Percentiles rank a stretch among this genome's conserved stretches.
phyloP scores from a whole-genome alignment of 495 filamentous ascomycete genomes.

The Neurospora intermedia region DNA sequence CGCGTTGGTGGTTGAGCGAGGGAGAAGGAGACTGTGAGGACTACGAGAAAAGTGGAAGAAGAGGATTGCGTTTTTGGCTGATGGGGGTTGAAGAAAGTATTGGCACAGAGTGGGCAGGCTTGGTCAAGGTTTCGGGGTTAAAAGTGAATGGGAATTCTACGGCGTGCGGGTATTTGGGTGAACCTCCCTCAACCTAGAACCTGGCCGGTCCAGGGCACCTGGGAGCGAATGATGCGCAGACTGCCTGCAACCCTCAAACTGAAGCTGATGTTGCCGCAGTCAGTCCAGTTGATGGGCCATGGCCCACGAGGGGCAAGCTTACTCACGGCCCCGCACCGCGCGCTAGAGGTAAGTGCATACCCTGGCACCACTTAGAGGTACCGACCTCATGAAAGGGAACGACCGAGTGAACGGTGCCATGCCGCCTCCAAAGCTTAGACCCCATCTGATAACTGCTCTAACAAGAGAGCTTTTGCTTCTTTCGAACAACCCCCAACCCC shows the following conservation, averaged over 20 bases:
- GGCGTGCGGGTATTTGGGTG: constrained; percentile 1
- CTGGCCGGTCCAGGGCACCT: background rate
- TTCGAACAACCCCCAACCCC: background rate
- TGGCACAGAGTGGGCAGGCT: constrained; percentile 5
- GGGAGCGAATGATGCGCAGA: constrained; percentile 19
- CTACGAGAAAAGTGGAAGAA: constrained; percentile 1
- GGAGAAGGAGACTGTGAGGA: background rate
- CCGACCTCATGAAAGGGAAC: background rate
- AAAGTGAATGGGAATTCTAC: constrained; percentile 22
- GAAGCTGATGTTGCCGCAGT: background rate
- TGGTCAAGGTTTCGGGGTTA: constrained; percentile 24
- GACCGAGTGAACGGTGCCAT: background rate
- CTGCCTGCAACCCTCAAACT: constrained; percentile 1
- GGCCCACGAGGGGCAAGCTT: constrained; percentile 25
- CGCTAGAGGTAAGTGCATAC: constrained; percentile 6
- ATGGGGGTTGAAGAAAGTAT: constrained; percentile 15
- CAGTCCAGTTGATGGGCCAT: constrained; percentile 7
- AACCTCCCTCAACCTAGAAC: background rate
- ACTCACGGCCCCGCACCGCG: constrained; percentile 23
- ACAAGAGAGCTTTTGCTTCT: background rate
- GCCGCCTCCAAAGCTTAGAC: background rate
- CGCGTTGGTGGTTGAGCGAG: background rate
- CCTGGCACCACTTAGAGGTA: constrained; percentile 1
- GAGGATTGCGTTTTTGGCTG: constrained; percentile 6
- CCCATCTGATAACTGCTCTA: background rate